Conservation (phyloP, 179 eudicot species). For the Actinidia chinensis region DNA sequence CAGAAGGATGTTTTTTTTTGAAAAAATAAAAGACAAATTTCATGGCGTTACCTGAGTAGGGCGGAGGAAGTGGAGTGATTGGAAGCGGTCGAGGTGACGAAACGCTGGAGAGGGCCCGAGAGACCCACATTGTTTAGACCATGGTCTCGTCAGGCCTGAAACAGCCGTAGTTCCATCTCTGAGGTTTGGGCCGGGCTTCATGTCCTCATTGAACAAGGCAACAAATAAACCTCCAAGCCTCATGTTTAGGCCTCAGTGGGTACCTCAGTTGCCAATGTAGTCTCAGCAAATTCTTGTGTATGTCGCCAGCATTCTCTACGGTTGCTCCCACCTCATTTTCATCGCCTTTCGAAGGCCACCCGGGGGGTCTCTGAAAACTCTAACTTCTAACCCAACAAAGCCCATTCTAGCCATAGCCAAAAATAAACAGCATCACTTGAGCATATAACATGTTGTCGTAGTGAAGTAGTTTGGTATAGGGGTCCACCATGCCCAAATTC, state of each 20-base stretch:
- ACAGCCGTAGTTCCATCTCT: slow-evolving; percentile 75
- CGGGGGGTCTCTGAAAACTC: slow-evolving; percentile 88
- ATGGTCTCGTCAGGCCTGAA: slow-evolving; percentile 68
- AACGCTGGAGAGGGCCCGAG: slow-evolving; percentile 28
- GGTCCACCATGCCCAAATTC: slow-evolving; percentile 66
- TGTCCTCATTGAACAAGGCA: slow-evolving; percentile 78
- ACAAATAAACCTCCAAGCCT: slow-evolving; percentile 68
- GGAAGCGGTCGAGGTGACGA: slow-evolving; percentile 26
- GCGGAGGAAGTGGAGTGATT: slow-evolving; percentile 63
- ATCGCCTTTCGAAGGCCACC: slow-evolving; percentile 88
- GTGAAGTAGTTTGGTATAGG: slow-evolving; percentile 50
- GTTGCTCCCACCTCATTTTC: slow-evolving; percentile 60
- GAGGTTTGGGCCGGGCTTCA: slow-evolving; percentile 91
- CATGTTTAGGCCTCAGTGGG: slow-evolving; percentile 66
- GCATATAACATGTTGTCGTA: slow-evolving; percentile 94
- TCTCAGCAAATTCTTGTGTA: slow-evolving; percentile 62
- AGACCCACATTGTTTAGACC: slow-evolving; percentile 80
- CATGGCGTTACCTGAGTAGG: slow-evolving; percentile 34
- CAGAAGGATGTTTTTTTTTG: too few species aligned
- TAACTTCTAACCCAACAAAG: slow-evolving; percentile 57
- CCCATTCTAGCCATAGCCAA: slow-evolving; percentile 60
- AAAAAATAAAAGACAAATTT: neutral
- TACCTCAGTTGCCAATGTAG: slow-evolving; percentile 66
- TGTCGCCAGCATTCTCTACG: slow-evolving; percentile 53
- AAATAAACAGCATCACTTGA: slow-evolving; percentile 69